Evolutionary conservation across 768 basidiomycete species (phyloP), one percentile per base, ranked within the genome.

Genomic region (Leucocoprinus leucothites): DNA sequence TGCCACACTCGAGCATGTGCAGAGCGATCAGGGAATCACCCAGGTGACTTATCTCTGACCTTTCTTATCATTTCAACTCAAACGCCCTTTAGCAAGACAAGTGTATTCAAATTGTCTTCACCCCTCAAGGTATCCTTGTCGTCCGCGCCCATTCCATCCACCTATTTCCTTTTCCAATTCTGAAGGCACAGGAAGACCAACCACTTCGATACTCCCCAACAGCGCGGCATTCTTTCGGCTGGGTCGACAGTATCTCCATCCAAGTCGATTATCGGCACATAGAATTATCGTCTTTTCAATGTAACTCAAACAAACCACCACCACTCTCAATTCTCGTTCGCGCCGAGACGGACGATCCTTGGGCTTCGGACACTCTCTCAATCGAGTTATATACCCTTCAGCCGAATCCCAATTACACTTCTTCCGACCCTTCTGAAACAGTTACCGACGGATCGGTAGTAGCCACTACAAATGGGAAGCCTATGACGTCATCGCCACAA

Each of bases 181-280:
- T 85, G 25, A 58, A 56, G 7, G 41, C 47, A 7, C 57, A 36
- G 0, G 42, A 51, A 35, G 60, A 22, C 25, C 28, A 52, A 49
- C 61, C 64, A 3, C 51, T 56, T 3, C 53, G 69, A 0, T 74
- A 79, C 51, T 50, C 61, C 1, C 71, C 78, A 0, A 63, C 75
- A 36, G 77, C 75, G 1, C 62, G 60, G 2, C 76, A 81, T 58
- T 80, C 81, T 2, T 86, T 86, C 60, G 86, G 86, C 14, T 87
- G 86, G 86, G 77, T 86, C 13, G 86, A 87, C 51, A 80, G 81
- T 7, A 72, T 84, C 35, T 76, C 76, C 1, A 73, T 80, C 1
- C 58, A 71, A 28, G 11, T 31, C n/a, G n/a, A 1, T 58, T 65
- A 34, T 46, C 22, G 45, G 49, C 51, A n/a, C n/a, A n/a, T n/a